Percentiles rank a stretch among this genome's conserved stretches.
Conservation (phyloP, 768 basidiomycete genomes). For the Mycena indigotica region DNA sequence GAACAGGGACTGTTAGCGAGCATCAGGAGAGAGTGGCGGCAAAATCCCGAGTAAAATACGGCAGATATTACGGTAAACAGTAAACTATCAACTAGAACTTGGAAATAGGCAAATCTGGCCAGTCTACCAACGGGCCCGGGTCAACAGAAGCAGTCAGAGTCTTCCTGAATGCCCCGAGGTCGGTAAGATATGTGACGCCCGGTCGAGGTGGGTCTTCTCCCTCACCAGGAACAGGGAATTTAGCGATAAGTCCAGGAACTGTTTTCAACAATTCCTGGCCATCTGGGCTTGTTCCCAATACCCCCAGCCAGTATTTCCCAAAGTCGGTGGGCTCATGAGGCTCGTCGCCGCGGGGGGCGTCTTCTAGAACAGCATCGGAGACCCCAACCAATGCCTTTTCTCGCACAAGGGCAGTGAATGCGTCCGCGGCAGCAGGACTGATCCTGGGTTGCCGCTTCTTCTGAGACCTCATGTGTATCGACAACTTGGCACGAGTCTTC, state of each 20-base stretch:
- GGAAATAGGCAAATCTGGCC: conserved; percentile 70
- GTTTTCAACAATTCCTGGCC: conserved; percentile 49
- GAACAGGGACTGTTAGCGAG: background rate
- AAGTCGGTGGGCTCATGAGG: conserved; percentile 65
- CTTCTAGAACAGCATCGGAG: conserved; percentile 53
- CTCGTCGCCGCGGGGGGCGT: conserved; percentile 53
- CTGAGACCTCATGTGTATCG: conserved; percentile 78
- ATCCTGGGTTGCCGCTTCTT: conserved; percentile 62
- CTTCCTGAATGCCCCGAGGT: conserved; percentile 67
- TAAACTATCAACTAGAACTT: conserved; percentile 57
- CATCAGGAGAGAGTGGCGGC: background rate
- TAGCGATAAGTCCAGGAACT: conserved; percentile 59
- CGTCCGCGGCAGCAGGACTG: conserved; percentile 62
- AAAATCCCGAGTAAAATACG: background rate
- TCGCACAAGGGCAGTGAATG: conserved; percentile 58
- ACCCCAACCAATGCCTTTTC: conserved; percentile 47
- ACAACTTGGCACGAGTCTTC: conserved; percentile 73
- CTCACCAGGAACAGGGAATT: conserved; percentile 58
- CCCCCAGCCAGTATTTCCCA: conserved; percentile 61
- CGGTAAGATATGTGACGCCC: conserved; percentile 63
- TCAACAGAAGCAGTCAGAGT: conserved; percentile 54
- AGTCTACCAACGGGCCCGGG: conserved; percentile 70
- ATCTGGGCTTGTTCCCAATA: conserved; percentile 43
- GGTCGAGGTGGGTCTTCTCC: conserved; percentile 45
- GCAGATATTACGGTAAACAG: background rate